Evolutionary conservation across 2,329 filamentous ascomycete species (phyloP), one percentile per base, ranked within the genome.

Genomic region (Microdochium nivale): DNA sequence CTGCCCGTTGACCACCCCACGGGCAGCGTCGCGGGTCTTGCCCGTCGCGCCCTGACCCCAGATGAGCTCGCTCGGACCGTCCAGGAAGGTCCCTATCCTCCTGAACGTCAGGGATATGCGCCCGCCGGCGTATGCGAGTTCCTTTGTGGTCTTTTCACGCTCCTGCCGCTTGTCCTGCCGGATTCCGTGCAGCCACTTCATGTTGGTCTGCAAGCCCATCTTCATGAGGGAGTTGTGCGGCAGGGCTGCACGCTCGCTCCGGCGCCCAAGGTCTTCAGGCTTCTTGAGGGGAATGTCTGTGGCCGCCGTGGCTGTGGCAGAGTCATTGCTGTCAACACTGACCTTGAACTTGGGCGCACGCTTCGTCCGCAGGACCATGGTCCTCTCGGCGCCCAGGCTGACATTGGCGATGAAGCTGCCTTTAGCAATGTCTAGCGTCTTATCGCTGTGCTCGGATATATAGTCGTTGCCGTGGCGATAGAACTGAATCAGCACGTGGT

Each of bases 371-470:
- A 99, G 80, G 0, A 88, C 79, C 91, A 97, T 96, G 2, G 84
- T 91, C 50, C 94, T 79, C 69, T 95, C 85, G 1, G 92, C 91
- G 1, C 94, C 94, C n/a, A 97, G 78, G 58, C 90, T 96, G 49
- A 96, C 83, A 63, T 97, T 99, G 57, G 91, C 90, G 58, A 99
- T 95, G 54, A 78, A 91, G 24, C 88, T 94, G 3, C 78, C 83
- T 25, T 79, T 81, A 13, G 83, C 84, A 52, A 99, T 94, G 65
- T 99, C 94, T 24, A 99, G 75, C 0, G 92, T 96, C 70, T 99
- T 99, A 66, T 99, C 94, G 37, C 90, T 95, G 64, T 99, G 94
- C 65, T 99, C 94, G 1, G 89, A 94, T 55, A 99, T 99, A 65
- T 90, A 90, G 68, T 99, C 94, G 48, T 81, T 83, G 2, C 92